A percentile compares a stretch with the other conserved stretches of the same genome.
Conservation (phyloP, 306 rosid species). For the Hylodesmum podocarpum region DNA sequence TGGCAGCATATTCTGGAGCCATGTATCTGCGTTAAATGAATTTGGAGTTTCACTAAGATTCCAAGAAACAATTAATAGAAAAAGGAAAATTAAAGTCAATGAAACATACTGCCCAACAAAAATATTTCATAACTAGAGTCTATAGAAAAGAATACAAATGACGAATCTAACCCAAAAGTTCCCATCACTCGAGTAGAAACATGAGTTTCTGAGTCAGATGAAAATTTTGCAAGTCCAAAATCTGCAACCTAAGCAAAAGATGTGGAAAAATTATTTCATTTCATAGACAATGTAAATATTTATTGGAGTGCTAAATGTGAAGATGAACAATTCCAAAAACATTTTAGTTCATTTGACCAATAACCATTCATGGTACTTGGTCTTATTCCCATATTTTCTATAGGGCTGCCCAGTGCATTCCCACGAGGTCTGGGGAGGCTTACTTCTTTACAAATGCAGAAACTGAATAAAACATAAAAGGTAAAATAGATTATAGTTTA, state of each 20-base stretch:
- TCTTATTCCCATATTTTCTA: background rate
- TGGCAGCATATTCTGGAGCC: conserved; percentile 74
- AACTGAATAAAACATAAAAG: background rate
- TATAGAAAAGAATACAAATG: background rate
- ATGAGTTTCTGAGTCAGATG: conserved; percentile 56
- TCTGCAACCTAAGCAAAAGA: conserved; percentile 54
- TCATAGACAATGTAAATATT: background rate
- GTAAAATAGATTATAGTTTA: background rate
- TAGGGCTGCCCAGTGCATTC: background rate
- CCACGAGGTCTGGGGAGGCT: background rate
- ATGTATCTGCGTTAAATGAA: conserved; percentile 49
- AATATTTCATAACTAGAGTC: background rate
- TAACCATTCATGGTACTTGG: background rate
- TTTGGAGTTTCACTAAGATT: conserved; percentile 16
- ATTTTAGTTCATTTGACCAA: background rate
- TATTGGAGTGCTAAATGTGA: background rate
- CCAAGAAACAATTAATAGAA: background rate
- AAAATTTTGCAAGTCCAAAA: conserved; percentile 66
- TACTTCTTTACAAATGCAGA: background rate
- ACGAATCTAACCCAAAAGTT: conserved; percentile 58
- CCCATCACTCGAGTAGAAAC: conserved; percentile 76
- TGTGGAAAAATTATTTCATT: background rate
- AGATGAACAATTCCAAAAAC: background rate
- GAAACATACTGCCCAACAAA: background rate
- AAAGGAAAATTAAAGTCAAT: background rate